Evolutionary conservation across 805 yeast species (phyloP).

Genomic region (Kazachstania viticola): DNA sequence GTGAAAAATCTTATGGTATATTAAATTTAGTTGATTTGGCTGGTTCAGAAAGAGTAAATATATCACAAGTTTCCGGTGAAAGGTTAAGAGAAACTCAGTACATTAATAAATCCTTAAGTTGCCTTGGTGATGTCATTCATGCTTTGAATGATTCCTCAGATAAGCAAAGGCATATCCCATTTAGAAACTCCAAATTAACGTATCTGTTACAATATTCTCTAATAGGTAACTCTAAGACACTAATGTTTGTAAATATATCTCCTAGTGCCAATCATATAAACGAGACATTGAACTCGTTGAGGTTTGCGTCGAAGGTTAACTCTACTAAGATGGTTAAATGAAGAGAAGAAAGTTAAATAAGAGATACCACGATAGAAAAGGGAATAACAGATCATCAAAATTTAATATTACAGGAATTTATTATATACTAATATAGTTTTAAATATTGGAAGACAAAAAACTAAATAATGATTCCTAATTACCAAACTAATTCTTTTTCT

Average conservation of each 20-base stretch:
- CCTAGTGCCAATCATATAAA: conserved; percentile 48
- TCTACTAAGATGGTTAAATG: conserved; percentile 31
- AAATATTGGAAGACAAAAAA: too few relatives aligned
- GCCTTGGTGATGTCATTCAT: conserved; percentile 81
- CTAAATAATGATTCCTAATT: too few relatives aligned
- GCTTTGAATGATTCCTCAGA: conserved; percentile 43
- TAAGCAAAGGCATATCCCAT: conserved; percentile 61
- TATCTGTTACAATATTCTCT: conserved; percentile 74
- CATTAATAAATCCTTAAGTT: conserved; percentile 77
- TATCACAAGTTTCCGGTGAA: conserved; percentile 70
- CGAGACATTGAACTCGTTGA: conserved; percentile 74
- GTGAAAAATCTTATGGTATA: conserved; percentile 41
- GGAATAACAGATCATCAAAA: too few relatives aligned
- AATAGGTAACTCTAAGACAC: conserved; percentile 75
- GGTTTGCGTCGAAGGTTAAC: conserved; percentile 83
- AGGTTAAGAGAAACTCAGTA: conserved; percentile 78
- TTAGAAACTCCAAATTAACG: conserved; percentile 88
- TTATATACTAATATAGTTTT: too few relatives aligned
- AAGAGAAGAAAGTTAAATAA: conserved; percentile 1
- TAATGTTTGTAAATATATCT: conserved; percentile 87
- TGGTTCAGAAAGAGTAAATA: conserved; percentile 77
- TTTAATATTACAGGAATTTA: too few relatives aligned
- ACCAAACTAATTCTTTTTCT: too few relatives aligned
- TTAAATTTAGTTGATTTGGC: conserved; percentile 84
- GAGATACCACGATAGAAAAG: too few relatives aligned